phyloP scores from a whole-genome alignment of 768 basidiomycete species.

The Daedaleopsis sinensis region DNA sequence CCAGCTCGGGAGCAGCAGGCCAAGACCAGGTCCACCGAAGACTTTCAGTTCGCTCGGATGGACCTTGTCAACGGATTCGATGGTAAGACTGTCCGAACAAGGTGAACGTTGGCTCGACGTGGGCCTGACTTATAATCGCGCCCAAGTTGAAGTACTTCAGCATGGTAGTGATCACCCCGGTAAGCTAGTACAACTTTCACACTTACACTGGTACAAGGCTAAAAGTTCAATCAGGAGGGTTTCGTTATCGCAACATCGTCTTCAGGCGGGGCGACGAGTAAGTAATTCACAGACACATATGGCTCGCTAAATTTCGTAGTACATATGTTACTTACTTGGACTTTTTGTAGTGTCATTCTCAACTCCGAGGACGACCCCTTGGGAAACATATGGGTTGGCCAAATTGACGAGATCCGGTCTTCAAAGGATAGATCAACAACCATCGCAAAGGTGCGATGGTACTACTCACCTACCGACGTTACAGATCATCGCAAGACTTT shows the following conservation, averaged over 20 bases:
- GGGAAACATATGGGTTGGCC: slow-evolving; percentile 19
- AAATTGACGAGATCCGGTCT: slow-evolving; percentile 10
- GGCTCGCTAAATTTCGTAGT: background rate
- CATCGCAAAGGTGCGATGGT: slow-evolving; percentile 20
- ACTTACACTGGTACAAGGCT: too few species aligned
- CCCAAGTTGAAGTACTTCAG: too few species aligned
- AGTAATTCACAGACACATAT: background rate
- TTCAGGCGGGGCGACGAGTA: slow-evolving; percentile 22
- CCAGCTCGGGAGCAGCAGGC: background rate
- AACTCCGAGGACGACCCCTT: slow-evolving; percentile 9
- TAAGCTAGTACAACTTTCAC: too few species aligned
- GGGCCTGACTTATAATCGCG: too few species aligned
- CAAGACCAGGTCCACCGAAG: background rate
- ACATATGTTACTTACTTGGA: background rate
- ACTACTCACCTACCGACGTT: slow-evolving; percentile 20
- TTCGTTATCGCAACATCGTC: background rate
- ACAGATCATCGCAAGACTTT: slow-evolving; percentile 9
- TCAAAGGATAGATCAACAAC: background rate
- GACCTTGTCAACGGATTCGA: background rate
- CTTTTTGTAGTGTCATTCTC: slow-evolving; percentile 9
- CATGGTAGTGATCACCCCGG: too few species aligned
- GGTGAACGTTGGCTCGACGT: too few species aligned
- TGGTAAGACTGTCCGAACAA: background rate
- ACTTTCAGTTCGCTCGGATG: background rate
- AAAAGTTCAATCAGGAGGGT: background rate